A percentile compares a stretch with the other conserved stretches of the same genome.
phyloP scores from a whole-genome alignment of 2,329 filamentous ascomycete genomes.

The Salinomyces thailandicus region DNA sequence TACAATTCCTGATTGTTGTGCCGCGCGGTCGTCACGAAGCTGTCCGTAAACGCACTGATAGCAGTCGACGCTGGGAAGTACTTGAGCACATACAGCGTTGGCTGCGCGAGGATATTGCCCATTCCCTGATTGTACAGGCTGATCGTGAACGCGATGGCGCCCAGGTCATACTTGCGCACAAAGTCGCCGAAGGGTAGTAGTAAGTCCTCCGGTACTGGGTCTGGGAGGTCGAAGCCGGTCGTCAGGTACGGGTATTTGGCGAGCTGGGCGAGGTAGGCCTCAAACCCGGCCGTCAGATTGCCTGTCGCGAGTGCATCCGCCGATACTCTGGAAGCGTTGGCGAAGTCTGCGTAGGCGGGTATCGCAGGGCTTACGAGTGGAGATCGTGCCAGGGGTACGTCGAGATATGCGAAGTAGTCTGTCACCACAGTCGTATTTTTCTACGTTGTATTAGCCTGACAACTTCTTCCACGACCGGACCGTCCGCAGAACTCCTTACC shows the following conservation, averaged over 20 bases:
- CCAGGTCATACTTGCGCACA: constrained; percentile 38
- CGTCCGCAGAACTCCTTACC: constrained; percentile 19
- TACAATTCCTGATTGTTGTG: constrained; percentile 16
- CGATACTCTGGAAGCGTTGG: constrained; percentile 4
- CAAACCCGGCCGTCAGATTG: constrained; percentile 9
- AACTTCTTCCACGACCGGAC: neutral
- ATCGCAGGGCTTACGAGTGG: constrained; percentile 21
- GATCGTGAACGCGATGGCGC: constrained; percentile 32
- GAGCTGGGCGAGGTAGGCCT: constrained; percentile 20
- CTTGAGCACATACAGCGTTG: constrained; percentile 40
- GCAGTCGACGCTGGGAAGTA: constrained; percentile 8
- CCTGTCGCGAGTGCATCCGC: constrained; percentile 2
- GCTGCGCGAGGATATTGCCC: constrained; percentile 33
- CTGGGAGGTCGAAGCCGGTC: constrained; percentile 35
- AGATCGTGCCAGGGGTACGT: constrained; percentile 24
- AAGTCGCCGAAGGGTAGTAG: constrained; percentile 40
- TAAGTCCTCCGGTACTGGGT: constrained; percentile 37
- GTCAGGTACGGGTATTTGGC: constrained; percentile 26
- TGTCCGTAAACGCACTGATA: constrained; percentile 8
- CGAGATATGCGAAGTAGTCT: constrained; percentile 38
- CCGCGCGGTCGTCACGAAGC: constrained; percentile 12
- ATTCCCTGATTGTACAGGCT: constrained; percentile 35
- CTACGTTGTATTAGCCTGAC: neutral
- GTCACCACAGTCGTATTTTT: constrained; percentile 21
- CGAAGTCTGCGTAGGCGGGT: constrained; percentile 24